phyloP scores from a whole-genome alignment of 2,329 filamentous ascomycete genomes.

The Aspergillus amoenus region DNA sequence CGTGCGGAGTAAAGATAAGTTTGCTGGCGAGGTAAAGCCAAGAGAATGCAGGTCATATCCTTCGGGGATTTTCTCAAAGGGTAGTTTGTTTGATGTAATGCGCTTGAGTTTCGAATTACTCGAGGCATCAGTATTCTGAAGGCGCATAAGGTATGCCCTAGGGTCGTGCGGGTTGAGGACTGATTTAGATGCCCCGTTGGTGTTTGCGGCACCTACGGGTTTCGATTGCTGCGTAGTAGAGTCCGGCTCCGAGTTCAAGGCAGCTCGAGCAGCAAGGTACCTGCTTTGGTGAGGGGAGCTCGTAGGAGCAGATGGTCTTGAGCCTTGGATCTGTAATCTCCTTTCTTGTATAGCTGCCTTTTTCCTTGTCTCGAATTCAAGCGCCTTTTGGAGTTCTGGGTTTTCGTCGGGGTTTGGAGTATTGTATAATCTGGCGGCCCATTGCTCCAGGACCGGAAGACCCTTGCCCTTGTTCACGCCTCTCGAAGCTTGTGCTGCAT shows the following conservation, averaged over 20 bases:
- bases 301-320: not conserved
- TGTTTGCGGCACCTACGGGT: not conserved
- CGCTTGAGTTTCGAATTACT: slow-evolving; percentile 9
- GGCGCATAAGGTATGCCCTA: slow-evolving; percentile 31
- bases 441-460: slow-evolving; percentile 24
- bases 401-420: slow-evolving; percentile 11
- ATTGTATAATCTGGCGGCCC: slow-evolving; percentile 24
- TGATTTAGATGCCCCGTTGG: not conserved
- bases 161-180: slow-evolving; percentile 27
- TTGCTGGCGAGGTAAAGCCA: slow-evolving; percentile 10
- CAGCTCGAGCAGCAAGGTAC: slow-evolving; percentile 32
- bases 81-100: slow-evolving; percentile 24
- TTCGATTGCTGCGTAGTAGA: not conserved
- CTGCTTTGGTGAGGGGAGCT: slow-evolving; percentile 31
- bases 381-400: slow-evolving; percentile 28
- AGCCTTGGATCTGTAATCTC: slow-evolving; percentile 20
- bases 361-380: slow-evolving; percentile 42
- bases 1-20: slow-evolving; percentile 6
- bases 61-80: slow-evolving; percentile 30
- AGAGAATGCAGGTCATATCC: slow-evolving; percentile 24
- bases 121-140: not conserved
- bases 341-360: slow-evolving; percentile 31
- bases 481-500: not conserved
- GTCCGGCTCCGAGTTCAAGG: slow-evolving; percentile 14
- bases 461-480: slow-evolving; percentile 13